Percentiles rank a stretch among this genome's conserved stretches.
Evolutionary conservation across 108 stramenopile species (phyloP).

Genomic region (Conticribra weissflogii): DNA sequence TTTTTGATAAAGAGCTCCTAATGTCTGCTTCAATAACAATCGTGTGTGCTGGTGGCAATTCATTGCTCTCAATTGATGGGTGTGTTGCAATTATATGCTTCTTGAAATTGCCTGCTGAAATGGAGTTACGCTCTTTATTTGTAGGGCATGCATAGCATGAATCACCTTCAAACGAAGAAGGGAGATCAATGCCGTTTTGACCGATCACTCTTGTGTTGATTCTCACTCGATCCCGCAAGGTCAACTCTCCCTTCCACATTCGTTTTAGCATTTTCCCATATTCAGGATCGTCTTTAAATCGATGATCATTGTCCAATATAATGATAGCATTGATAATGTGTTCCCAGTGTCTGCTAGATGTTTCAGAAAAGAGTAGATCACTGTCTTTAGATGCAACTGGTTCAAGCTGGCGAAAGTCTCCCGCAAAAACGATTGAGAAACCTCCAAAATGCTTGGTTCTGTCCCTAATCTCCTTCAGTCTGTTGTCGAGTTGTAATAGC

Average conservation of each 20-base stretch:
- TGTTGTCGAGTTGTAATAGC: constrained; percentile 11
- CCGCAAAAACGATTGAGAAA: constrained; percentile 18
- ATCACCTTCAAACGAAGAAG: constrained; percentile 3
- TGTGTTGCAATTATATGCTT: constrained; percentile 10
- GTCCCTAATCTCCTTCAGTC: constrained; percentile 12
- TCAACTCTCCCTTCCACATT: constrained; percentile 19
- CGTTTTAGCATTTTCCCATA: constrained; percentile 15
- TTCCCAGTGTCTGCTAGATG: constrained; percentile 7
- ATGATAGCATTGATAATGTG: constrained; percentile 11
- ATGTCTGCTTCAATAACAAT: constrained; percentile 29
- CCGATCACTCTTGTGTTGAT: constrained; percentile 12
- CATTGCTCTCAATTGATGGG: constrained; percentile 1
- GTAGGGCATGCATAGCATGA: constrained; percentile 11
- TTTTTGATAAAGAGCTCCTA: background rate
- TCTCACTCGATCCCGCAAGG: background rate
- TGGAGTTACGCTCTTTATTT: constrained; percentile 27
- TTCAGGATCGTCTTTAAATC: constrained; percentile 19
- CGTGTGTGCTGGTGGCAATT: constrained; percentile 23
- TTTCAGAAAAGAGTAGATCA: constrained; percentile 5
- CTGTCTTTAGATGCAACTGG: constrained; percentile 4
- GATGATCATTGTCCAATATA: constrained; percentile 21
- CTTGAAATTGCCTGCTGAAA: constrained; percentile 17
- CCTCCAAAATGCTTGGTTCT: constrained; percentile 18
- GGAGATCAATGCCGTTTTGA: constrained; percentile 5
- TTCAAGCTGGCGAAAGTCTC: constrained; percentile 28